Percentiles rank a stretch among this genome's conserved stretches.
Conservation (phyloP, 2,329 filamentous ascomycete species). For the Epichloe gansuensis region DNA sequence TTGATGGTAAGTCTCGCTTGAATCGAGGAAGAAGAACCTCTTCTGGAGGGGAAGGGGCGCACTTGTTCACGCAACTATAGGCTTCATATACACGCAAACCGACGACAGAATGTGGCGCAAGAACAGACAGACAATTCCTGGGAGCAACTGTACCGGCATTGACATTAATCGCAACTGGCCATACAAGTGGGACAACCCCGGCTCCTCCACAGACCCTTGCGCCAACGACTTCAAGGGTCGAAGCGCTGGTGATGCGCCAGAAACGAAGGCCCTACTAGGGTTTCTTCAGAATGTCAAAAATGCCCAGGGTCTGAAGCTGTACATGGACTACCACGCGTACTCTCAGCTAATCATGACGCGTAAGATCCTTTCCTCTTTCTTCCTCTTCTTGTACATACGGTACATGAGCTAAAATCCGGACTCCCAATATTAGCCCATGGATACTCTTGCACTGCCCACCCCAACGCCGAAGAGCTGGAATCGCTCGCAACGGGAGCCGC, state of each 20-base stretch:
- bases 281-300: slow-evolving; percentile 21
- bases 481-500: slow-evolving; percentile 34
- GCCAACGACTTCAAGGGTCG: slow-evolving; percentile 33
- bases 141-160: slow-evolving; percentile 33
- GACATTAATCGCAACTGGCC: slow-evolving; percentile 52
- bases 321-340: slow-evolving; percentile 54
- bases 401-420: slow-evolving; percentile 16
- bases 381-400: background rate
- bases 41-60: background rate
- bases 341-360: slow-evolving; percentile 46
- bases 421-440: slow-evolving; percentile 39
- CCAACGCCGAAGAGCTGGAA: slow-evolving; percentile 35
- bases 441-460: slow-evolving; percentile 38
- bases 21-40: background rate
- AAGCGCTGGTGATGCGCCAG: slow-evolving; percentile 33
- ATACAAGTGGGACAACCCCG: slow-evolving; percentile 36
- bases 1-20: slow-evolving; percentile 32
- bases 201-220: slow-evolving; percentile 39
- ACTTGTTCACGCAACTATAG: slow-evolving; percentile 18
- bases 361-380: slow-evolving; percentile 31
- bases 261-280: slow-evolving; percentile 34
- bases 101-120: slow-evolving; percentile 49
- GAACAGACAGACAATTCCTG: slow-evolving; percentile 33
- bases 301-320: slow-evolving; percentile 41
- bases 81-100: slow-evolving; percentile 46